These are phyloP conservation scores for Tuber magnatum DNA, from an alignment of 495 filamentous ascomycete genomes.

Conservation along the genomic window DNA sequence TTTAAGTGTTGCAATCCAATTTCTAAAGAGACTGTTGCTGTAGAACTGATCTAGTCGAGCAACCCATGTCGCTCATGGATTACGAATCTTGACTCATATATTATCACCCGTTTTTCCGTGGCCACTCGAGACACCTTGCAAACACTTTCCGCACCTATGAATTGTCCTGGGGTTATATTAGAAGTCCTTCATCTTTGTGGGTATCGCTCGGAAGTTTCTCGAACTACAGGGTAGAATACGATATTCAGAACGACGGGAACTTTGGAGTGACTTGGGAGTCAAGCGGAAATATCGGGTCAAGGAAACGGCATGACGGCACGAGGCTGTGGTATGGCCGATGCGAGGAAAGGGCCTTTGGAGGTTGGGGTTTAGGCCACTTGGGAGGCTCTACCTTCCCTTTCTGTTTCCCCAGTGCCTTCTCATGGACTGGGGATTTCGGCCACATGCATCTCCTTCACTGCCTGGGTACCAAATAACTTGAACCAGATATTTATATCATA, in stretches of 20 bases:
- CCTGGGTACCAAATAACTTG: neutral
- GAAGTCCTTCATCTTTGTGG: neutral
- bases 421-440: neutral
- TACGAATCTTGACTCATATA: neutral
- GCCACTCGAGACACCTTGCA: neutral
- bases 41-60: neutral
- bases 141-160: neutral
- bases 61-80: neutral
- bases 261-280: neutral
- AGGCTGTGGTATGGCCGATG: neutral
- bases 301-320: too few species aligned
- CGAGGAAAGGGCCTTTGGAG: neutral
- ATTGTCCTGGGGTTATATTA: neutral
- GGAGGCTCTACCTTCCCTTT: neutral
- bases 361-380: neutral
- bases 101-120: neutral
- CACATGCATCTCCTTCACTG: neutral
- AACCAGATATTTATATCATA: neutral
- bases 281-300: neutral
- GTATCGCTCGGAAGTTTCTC: neutral
- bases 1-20: neutral
- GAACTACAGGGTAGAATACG: neutral
- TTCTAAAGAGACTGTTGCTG: neutral
- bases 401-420: neutral
- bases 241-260: neutral